Conservation (phyloP, 768 basidiomycete species). For the Brasilioporus rufonigricans region DNA sequence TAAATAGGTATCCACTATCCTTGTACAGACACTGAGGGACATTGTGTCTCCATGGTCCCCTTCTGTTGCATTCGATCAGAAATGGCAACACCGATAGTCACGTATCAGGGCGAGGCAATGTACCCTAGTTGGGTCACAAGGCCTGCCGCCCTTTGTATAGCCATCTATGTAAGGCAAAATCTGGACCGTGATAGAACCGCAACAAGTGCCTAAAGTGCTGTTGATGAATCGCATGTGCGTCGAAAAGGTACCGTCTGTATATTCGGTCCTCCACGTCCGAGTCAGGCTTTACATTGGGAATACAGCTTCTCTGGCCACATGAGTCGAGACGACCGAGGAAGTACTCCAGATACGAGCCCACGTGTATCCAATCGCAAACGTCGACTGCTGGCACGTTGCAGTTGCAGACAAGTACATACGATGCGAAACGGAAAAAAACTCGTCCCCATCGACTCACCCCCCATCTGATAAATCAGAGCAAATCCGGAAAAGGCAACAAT, state of each 20-base stretch:
- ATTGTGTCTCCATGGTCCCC: conserved; percentile 1
- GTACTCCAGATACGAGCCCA: background rate
- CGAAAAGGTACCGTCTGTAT: too few species aligned
- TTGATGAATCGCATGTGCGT: too few species aligned
- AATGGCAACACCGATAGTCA: conserved; percentile 11
- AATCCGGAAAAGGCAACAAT: background rate
- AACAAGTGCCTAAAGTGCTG: background rate
- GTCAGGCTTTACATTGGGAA: background rate
- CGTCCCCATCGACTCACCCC: too few species aligned
- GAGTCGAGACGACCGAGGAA: background rate
- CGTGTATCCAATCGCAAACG: background rate
- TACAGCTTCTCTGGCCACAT: background rate
- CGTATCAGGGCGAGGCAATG: conserved; percentile 18
- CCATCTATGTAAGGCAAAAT: background rate
- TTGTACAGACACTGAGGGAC: background rate
- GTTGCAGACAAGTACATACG: background rate
- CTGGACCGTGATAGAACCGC: background rate
- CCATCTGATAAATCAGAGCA: too few species aligned
- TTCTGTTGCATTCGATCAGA: conserved; percentile 1
- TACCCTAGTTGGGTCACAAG: too few species aligned
- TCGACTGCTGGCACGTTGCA: background rate
- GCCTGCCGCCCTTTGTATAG: too few species aligned
- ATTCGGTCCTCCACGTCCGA: background rate
- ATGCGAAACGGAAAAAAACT: background rate
- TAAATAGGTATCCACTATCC: background rate